phyloP scores from a whole-genome alignment of 495 filamentous ascomycete genomes.

The Melanomma pulvis-pyrius region DNA sequence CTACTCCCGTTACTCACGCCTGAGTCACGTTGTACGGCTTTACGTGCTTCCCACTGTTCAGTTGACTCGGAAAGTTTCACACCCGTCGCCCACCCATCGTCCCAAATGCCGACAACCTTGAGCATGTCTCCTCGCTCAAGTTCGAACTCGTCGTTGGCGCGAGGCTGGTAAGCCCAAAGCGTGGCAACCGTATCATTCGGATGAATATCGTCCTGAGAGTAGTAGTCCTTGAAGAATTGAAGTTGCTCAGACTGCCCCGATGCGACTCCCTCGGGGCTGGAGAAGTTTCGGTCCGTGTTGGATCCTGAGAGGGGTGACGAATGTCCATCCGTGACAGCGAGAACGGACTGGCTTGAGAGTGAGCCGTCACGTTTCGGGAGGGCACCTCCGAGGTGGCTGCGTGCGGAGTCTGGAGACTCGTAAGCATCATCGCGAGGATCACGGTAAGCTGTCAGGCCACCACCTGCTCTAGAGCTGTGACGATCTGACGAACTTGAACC shows the following conservation, averaged over 20 bases:
- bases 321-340: constrained; percentile 68
- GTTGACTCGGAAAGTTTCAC: constrained; percentile 78
- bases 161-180: constrained; percentile 95
- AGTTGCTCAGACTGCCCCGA: constrained; percentile 95
- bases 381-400: constrained; percentile 55
- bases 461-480: constrained; percentile 23
- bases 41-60: constrained; percentile 82
- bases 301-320: constrained; percentile 67
- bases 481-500: constrained; percentile 43
- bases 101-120: constrained; percentile 98
- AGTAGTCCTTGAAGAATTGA: constrained; percentile 96
- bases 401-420: constrained; percentile 76
- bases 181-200: constrained; percentile 86
- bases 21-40: constrained; percentile 82
- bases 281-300: constrained; percentile 72
- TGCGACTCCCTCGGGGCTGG: constrained; percentile 77
- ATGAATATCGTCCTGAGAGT: constrained; percentile 94
- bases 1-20: constrained; percentile 86
- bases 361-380: constrained; percentile 82
- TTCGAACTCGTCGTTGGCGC: constrained; percentile 90
- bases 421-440: constrained; percentile 81
- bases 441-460: constrained; percentile 57
- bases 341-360: constrained; percentile 80
- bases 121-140: constrained; percentile 97
- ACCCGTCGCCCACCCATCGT: constrained; percentile 99